Conservation (phyloP, 192 early-diverging fungal species). For the Spizellomyces sp. region DNA sequence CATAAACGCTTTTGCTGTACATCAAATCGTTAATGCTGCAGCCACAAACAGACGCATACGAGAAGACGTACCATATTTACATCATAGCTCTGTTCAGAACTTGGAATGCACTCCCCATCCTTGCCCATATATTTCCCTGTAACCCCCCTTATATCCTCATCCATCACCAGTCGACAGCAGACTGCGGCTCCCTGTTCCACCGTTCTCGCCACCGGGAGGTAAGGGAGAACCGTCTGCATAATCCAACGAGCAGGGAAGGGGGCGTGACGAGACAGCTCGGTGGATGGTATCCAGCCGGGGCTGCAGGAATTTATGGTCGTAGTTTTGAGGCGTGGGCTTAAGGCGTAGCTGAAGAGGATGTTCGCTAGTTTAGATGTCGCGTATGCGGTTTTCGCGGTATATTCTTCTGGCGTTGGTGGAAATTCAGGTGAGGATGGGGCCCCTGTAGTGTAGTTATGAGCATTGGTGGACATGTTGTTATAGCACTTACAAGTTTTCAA, state of each 20-base stretch:
- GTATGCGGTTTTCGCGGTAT: neutral
- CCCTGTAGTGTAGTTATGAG: neutral
- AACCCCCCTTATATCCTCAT: neutral
- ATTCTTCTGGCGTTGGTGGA: neutral
- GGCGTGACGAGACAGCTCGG: neutral
- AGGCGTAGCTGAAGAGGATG: neutral
- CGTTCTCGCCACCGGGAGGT: neutral
- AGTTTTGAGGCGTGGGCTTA: neutral
- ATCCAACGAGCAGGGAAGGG: neutral
- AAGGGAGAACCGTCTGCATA: neutral
- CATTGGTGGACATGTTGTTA: neutral
- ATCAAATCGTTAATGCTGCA: neutral
- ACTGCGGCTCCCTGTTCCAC: neutral
- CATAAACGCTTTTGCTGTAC: neutral
- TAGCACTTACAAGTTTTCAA: neutral
- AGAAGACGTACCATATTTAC: neutral
- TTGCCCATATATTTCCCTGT: neutral
- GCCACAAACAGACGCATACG: neutral
- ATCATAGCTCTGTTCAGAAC: neutral
- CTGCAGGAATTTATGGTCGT: neutral
- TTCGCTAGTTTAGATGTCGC: neutral
- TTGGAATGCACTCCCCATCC: neutral
- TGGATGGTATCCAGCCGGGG: conserved; percentile 1
- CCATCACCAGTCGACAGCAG: neutral
- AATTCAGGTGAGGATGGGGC: neutral